phyloP scores from a whole-genome alignment of 805 yeast species.

The Candida ficus region DNA sequence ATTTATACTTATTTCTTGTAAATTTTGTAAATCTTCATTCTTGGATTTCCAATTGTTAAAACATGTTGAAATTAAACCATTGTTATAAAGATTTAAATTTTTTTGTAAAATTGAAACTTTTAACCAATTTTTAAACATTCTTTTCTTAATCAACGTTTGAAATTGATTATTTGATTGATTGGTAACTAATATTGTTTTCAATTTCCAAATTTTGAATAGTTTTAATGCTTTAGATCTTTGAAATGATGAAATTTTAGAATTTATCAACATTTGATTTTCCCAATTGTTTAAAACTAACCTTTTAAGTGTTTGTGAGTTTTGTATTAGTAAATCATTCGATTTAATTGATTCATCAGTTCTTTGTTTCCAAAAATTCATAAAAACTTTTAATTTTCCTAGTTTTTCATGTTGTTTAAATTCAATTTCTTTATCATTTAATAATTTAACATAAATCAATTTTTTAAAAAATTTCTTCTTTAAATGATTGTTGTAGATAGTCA shows the following conservation, averaged over 20 bases:
- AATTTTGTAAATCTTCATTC: conserved; percentile 4
- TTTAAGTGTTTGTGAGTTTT: no score
- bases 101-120: not conserved
- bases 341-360: not conserved
- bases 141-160: not conserved
- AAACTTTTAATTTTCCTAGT: conserved; percentile 9
- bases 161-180: conserved; percentile 1
- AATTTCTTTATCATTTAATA: conserved; percentile 9
- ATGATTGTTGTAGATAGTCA: not conserved
- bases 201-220: conserved; percentile 12
- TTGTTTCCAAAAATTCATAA: conserved; percentile 14
- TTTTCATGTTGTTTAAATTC: conserved; percentile 5
- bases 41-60: conserved; percentile 11
- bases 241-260: not conserved
- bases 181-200: conserved; percentile 1
- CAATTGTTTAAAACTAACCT: conserved; percentile 12
- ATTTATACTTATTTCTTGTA: conserved; percentile 9
- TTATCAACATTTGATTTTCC: conserved; percentile 7
- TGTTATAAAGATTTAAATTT: not conserved
- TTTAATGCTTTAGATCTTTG: not conserved
- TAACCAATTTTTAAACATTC: conserved; percentile 1
- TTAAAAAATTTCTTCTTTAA: conserved; percentile 1
- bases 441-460: conserved; percentile 9
- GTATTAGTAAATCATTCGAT: no score
- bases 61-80: not conserved